Conservation (phyloP, 2,329 filamentous ascomycete genomes). For the Penicillium brasilianum region DNA sequence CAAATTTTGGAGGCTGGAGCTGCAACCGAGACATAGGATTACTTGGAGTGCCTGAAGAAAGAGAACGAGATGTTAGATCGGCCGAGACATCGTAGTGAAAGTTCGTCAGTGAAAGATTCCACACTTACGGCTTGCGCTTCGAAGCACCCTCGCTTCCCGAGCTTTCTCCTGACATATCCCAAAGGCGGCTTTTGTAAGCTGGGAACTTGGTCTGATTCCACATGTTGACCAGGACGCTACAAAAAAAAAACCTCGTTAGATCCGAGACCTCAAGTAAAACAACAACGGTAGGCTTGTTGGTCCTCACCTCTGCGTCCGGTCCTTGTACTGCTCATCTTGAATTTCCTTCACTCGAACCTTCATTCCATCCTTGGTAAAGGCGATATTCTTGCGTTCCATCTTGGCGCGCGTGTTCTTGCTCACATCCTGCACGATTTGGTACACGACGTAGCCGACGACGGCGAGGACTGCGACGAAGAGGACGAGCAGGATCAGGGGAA, state of each 20-base stretch:
- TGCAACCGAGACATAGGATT: not conserved
- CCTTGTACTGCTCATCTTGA: constrained; percentile 62
- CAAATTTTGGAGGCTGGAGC: not conserved
- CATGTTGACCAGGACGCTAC: constrained; percentile 54
- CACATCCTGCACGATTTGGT: constrained; percentile 63
- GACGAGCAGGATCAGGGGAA: constrained; percentile 64
- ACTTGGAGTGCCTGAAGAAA: constrained; percentile 15
- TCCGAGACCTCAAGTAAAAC: not conserved
- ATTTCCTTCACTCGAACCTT: constrained; percentile 65
- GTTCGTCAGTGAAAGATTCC: not conserved
- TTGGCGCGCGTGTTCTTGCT: constrained; percentile 62
- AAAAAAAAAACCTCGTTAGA: constrained; percentile 8
- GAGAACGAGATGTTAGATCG: not conserved
- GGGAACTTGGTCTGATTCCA: constrained; percentile 56
- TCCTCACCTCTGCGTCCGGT: constrained; percentile 61
- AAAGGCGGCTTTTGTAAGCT: constrained; percentile 52
- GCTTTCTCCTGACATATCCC: constrained; percentile 40
- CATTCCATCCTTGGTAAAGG: constrained; percentile 64
- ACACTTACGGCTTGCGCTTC: constrained; percentile 37
- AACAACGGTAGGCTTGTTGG: not conserved
- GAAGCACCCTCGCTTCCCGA: constrained; percentile 25
- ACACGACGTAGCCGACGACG: constrained; percentile 62
- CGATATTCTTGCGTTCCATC: constrained; percentile 68
- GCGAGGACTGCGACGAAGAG: constrained; percentile 56
- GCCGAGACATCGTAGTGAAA: not conserved